Conservation (phyloP, 2,329 filamentous ascomycete species). For the Fusarium burgessii region DNA sequence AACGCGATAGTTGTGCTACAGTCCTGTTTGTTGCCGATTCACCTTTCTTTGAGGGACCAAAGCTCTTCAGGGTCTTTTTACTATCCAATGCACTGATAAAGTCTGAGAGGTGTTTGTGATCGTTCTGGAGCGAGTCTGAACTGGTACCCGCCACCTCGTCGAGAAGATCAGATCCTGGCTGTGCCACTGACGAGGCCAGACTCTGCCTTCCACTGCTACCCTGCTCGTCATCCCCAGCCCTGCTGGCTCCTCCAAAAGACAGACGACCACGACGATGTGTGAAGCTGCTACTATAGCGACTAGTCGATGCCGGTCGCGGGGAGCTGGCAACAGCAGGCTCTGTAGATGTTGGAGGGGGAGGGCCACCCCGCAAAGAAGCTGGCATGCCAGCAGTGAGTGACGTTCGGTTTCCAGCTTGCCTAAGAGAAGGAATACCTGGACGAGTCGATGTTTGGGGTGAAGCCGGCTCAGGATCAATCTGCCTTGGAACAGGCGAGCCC, state of each 20-base stretch:
- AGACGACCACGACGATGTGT: slow-evolving; percentile 83
- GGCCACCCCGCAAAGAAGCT: slow-evolving; percentile 75
- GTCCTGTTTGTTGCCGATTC: slow-evolving; percentile 81
- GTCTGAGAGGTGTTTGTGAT: slow-evolving; percentile 93
- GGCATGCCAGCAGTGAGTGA: slow-evolving; percentile 82
- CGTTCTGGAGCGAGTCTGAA: slow-evolving; percentile 76
- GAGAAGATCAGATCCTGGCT: slow-evolving; percentile 83
- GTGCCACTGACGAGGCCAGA: slow-evolving; percentile 74
- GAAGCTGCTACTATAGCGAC: slow-evolving; percentile 94
- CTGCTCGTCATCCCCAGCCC: slow-evolving; percentile 76
- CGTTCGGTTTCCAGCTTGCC: slow-evolving; percentile 73
- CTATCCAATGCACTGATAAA: slow-evolving; percentile 91
- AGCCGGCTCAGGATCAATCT: slow-evolving; percentile 64
- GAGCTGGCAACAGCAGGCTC: slow-evolving; percentile 79
- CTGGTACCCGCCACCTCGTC: slow-evolving; percentile 75
- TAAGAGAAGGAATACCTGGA: slow-evolving; percentile 60
- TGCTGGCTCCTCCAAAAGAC: slow-evolving; percentile 80
- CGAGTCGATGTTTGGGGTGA: slow-evolving; percentile 67
- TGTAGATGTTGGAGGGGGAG: slow-evolving; percentile 66
- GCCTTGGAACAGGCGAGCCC: slow-evolving; percentile 76
- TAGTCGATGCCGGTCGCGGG: slow-evolving; percentile 81
- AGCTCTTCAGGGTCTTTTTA: slow-evolving; percentile 86
- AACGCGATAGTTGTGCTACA: slow-evolving; percentile 83
- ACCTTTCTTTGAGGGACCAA: slow-evolving; percentile 74
- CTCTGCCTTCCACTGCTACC: slow-evolving; percentile 85